Base-by-base conservation (phyloP, 495 filamentous ascomycete species). In the Penicillium salamii region DNA sequence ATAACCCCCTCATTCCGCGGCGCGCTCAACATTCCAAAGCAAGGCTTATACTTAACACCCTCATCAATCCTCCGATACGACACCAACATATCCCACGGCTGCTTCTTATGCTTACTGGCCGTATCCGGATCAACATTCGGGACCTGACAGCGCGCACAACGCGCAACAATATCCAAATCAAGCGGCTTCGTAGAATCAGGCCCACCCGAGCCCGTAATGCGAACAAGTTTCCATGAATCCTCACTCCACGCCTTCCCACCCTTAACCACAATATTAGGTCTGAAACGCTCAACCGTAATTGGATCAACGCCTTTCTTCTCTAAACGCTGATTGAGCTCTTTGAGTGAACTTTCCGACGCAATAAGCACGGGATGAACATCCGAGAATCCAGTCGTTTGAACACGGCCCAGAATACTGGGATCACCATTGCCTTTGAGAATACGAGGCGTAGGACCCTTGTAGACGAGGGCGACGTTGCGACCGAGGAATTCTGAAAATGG, bases 1-100 rank as follows among this genome's bases (percentile, higher is more conserved):
- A 83, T 52, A 50, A 50, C 57, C n/a, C 76, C 78, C 54, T 79
- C 74, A 48, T 71, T 60, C 20, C 70, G 57, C 15, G 87, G 69
- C 19, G 89, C 87, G 33, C 87, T 83, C 57, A 95, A 80, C 89
- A 96, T 89, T 8, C 91, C 92, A 54, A 96, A 72, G 60, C 89
- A 95, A 15, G 89, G 84, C 54, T 77, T 79, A 20, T 73, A 78
- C 37, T 79, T 81, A 7, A 85, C 81, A 8, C 91, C 91, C 31
- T 79, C 70, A 64, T 96, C 92, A 5, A 96, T 79, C 13, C 81
- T 68, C 20, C 91, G 78, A 65, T 86, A 87, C 34, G 72, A 79
- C 43, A 85, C 71, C 56, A 96, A 69, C 5, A 87, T 88, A 54
- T 75, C 73, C 69, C 89, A 86, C 12, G 92, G 91, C 72, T 97